These are phyloP conservation scores for Lactifluus volemus DNA, from an alignment of 768 basidiomycete species.

Conservation along the genomic window DNA sequence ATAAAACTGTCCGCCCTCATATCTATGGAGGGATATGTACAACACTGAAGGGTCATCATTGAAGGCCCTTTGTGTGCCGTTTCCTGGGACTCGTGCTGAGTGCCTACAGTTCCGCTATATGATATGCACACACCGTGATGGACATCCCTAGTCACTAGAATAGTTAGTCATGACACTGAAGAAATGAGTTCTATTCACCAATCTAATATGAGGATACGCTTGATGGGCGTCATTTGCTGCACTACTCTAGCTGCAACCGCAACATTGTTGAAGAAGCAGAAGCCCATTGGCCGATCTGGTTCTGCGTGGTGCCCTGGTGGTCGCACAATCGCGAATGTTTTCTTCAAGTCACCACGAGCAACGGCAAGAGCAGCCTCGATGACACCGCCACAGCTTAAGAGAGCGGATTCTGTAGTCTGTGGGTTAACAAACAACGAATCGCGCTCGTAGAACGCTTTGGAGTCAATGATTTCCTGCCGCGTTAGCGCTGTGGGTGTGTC, in stretches of 20 bases:
- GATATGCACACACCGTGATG: conserved; percentile 63
- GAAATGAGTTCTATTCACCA: conserved; percentile 50
- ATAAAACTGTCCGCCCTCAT: conserved; percentile 87
- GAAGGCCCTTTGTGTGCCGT: conserved; percentile 95
- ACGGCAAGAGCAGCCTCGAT: conserved; percentile 86
- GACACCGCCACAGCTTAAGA: conserved; percentile 89
- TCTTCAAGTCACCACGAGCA: conserved; percentile 69
- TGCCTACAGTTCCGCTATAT: neutral
- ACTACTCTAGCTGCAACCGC: conserved; percentile 84
- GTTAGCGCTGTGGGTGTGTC: conserved; percentile 48
- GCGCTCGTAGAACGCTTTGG: conserved; percentile 78
- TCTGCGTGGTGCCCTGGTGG: conserved; percentile 99
- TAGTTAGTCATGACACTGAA: neutral
- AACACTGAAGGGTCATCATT: conserved; percentile 86
- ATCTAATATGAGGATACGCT: conserved; percentile 85
- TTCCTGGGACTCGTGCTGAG: conserved; percentile 45
- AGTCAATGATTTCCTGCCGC: conserved; percentile 63
- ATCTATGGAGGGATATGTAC: conserved; percentile 93
- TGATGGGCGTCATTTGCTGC: conserved; percentile 57
- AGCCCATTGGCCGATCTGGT: conserved; percentile 97
- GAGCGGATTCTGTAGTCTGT: conserved; percentile 75
- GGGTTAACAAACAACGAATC: conserved; percentile 88
- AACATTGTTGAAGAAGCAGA: conserved; percentile 99
- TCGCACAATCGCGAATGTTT: conserved; percentile 89
- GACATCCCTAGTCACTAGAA: conserved; percentile 60